Conservation (phyloP, 768 basidiomycete genomes). For the Mycena filopes region DNA sequence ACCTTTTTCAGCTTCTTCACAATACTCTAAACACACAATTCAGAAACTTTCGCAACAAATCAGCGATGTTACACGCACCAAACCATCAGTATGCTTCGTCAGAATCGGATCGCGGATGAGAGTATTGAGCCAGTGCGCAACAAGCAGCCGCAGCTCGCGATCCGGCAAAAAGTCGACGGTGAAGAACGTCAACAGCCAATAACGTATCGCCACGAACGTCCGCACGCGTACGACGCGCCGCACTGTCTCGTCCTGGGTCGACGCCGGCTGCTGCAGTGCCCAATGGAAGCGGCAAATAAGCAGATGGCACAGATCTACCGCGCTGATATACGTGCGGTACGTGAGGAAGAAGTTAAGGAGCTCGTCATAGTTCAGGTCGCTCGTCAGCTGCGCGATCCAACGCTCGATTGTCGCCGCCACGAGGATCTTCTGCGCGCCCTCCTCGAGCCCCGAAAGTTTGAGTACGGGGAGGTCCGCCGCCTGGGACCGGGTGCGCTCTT, state of each 20-base stretch:
- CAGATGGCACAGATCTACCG: slow-evolving; percentile 82
- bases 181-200: slow-evolving; percentile 93
- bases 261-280: slow-evolving; percentile 69
- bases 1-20: slow-evolving; percentile 87
- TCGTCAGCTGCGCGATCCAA: slow-evolving; percentile 92
- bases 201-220: slow-evolving; percentile 90
- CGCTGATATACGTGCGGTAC: slow-evolving; percentile 85
- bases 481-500: slow-evolving; percentile 47
- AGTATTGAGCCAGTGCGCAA: slow-evolving; percentile 87
- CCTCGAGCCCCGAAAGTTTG: slow-evolving; percentile 34
- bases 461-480: slow-evolving; percentile 39
- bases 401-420: slow-evolving; percentile 93
- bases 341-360: slow-evolving; percentile 92
- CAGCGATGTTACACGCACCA: slow-evolving; percentile 58
- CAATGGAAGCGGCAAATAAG: slow-evolving; percentile 91
- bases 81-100: slow-evolving; percentile 71
- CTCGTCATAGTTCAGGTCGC: slow-evolving; percentile 87
- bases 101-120: slow-evolving; percentile 77
- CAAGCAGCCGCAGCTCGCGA: slow-evolving; percentile 74
- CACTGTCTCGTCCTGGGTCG: slow-evolving; percentile 72
- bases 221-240: slow-evolving; percentile 85
- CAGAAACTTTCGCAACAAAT: slow-evolving; percentile 6
- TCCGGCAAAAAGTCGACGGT: slow-evolving; percentile 88
- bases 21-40: slow-evolving; percentile 64
- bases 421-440: slow-evolving; percentile 61